Evolutionary conservation across 768 basidiomycete species (phyloP), one percentile per base, ranked within the genome.

Genomic region (Phaeotremella skinneri): DNA sequence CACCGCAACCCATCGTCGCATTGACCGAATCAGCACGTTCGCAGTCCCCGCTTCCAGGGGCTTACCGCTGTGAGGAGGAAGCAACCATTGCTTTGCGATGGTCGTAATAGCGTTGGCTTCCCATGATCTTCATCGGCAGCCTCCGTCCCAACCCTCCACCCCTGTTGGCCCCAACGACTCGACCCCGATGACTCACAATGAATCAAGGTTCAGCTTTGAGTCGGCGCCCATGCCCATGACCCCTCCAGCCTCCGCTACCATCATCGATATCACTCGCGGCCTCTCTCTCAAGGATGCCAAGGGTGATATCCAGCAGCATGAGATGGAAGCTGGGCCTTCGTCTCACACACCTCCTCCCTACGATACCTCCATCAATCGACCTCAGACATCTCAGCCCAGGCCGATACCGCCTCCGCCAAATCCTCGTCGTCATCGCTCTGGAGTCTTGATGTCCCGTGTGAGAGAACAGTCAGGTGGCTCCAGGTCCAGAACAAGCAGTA

Each of bases 351-450:
- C 50, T 13, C 48, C 62, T 20, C 42, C 29, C 20, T 52, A 51
- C 30, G 39, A 37, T 31, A 41, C 27, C 52, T 21, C 14, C 7
- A 17, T 17, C 7, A 7, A 37, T 7, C 34, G 34, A 21, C 6
- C 43, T 7, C 43, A 13, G 23, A 11, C 43, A 7, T 13, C 13
- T 6, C 21, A 13, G 21, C 6, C 43, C 20, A 32, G 52, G 34
- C 31, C 52, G 6, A 73, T 75, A 30, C 72, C 74, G 9, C 74
- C 72, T 4, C 68, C 70, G 3, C 66, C 69, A 23, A 66, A 62
- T 25, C 70, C 72, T 9, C 61, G 75, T 6, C 49, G 71, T 66
- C 73, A 76, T 59, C 65, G 73, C n/a, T 66, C 67, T 9, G 72
- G 74, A 5, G 61, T 76, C 3, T 61, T 74, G 34, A 66, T 76